These are phyloP conservation scores for Suillus subalutaceus DNA, from an alignment of 768 basidiomycete genomes.

Conservation along the genomic window DNA sequence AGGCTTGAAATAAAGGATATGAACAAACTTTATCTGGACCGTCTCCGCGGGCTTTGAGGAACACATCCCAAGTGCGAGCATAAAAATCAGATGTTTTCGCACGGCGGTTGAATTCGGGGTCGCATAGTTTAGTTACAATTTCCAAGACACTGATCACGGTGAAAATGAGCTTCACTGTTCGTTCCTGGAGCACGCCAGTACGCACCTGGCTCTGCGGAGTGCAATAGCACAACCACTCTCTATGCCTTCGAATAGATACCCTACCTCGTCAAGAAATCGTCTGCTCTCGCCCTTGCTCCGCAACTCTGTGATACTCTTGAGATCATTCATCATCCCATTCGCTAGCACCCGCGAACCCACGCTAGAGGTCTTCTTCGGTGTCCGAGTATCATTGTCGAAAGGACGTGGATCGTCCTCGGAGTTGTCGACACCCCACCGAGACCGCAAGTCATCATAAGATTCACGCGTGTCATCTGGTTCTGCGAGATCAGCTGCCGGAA, in stretches of 20 bases:
- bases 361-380: constrained; percentile 18
- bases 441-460: constrained; percentile 73
- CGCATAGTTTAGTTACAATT: constrained; percentile 73
- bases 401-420: constrained; percentile 71
- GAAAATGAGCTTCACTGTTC: background rate
- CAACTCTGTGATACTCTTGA: constrained; percentile 81
- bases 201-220: constrained; percentile 70
- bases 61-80: constrained; percentile 66
- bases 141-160: constrained; percentile 64
- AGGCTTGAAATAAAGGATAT: background rate
- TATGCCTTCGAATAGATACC: constrained; percentile 84
- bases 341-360: constrained; percentile 47
- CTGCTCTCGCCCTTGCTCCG: constrained; percentile 80
- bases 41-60: constrained; percentile 61
- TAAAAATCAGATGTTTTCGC: constrained; percentile 80
- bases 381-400: constrained; percentile 18
- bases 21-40: constrained; percentile 58
- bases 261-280: constrained; percentile 81
- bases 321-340: constrained; percentile 66
- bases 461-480: constrained; percentile 48
- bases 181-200: background rate
- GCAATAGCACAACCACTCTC: constrained; percentile 51
- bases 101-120: constrained; percentile 74
- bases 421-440: constrained; percentile 81
- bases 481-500: constrained; percentile 59